A percentile compares a stretch with the other conserved stretches of the same genome.
Evolutionary conservation across 805 yeast genomes (phyloP).

Genomic region (Nakazawaea ernobii): DNA sequence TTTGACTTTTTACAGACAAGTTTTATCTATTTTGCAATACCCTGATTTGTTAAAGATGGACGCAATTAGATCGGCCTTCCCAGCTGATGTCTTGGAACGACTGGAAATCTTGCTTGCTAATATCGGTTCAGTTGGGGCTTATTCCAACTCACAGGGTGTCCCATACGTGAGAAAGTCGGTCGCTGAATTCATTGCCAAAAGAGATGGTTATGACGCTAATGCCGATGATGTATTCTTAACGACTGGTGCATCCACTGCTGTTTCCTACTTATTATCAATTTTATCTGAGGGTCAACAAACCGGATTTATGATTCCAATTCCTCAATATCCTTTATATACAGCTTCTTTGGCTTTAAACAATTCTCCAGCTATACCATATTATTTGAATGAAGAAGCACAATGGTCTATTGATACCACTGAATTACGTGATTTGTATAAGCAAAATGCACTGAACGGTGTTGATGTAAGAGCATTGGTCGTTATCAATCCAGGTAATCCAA

Average conservation of each 20-base stretch:
- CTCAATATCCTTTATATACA: conserved; percentile 95
- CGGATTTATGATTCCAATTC: conserved; percentile 91
- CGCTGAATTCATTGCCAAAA: conserved; percentile 68
- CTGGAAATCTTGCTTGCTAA: conserved; percentile 56
- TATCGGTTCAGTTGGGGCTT: conserved; percentile 88
- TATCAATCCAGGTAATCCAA: conserved; percentile 98
- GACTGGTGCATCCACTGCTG: conserved; percentile 94
- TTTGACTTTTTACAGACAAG: conserved; percentile 91
- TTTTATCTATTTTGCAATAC: conserved; percentile 77
- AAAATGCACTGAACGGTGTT: conserved; percentile 46
- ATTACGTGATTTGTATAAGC: conserved; percentile 47
- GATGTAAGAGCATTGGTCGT: conserved; percentile 78
- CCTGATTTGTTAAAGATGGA: conserved; percentile 55
- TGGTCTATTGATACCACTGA: conserved; percentile 81
- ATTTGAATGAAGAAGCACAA: conserved; percentile 67
- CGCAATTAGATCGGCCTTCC: conserved; percentile 30
- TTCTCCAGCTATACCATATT: conserved; percentile 82
- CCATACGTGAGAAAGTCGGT: conserved; percentile 65
- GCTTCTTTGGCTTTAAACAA: conserved; percentile 87
- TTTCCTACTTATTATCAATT: conserved; percentile 68
- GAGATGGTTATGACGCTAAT: conserved; percentile 71
- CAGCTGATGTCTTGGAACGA: conserved; percentile 68
- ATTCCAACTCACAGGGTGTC: conserved; percentile 91
- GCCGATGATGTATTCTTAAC: conserved; percentile 79
- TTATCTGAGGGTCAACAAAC: conserved; percentile 62